Conservation (phyloP, 2,329 filamentous ascomycete genomes). For the Fusarium clavum region DNA sequence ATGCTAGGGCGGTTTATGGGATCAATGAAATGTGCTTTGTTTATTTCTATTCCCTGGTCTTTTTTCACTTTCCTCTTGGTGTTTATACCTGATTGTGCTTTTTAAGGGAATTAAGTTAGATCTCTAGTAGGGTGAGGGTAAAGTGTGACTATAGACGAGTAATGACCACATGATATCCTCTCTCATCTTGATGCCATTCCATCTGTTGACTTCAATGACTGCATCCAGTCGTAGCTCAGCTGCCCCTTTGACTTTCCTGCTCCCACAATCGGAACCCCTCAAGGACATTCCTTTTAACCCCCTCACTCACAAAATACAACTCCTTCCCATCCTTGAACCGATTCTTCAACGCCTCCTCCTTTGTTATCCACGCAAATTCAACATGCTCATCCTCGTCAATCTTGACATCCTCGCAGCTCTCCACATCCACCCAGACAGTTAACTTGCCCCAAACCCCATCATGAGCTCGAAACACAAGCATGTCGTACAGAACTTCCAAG, state of each 20-base stretch:
- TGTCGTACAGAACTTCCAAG: slow-evolving; percentile 38
- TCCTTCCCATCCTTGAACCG: slow-evolving; percentile 43
- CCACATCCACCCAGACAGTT: slow-evolving; percentile 47
- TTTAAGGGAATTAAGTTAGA: neutral
- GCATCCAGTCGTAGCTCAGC: neutral
- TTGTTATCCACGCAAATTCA: slow-evolving; percentile 54
- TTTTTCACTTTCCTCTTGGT: slow-evolving; percentile 19
- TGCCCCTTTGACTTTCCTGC: slow-evolving; percentile 14
- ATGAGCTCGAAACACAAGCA: slow-evolving; percentile 43
- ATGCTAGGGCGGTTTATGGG: slow-evolving; percentile 45
- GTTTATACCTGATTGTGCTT: slow-evolving; percentile 11
- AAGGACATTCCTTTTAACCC: slow-evolving; percentile 48
- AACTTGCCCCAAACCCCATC: slow-evolving; percentile 48
- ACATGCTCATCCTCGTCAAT: slow-evolving; percentile 54
- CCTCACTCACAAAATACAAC: slow-evolving; percentile 50
- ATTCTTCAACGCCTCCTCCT: slow-evolving; percentile 49
- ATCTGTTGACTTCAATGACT: neutral
- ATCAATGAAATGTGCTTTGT: slow-evolving; percentile 47
- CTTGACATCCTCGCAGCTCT: slow-evolving; percentile 41
- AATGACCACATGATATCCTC: slow-evolving; percentile 37
- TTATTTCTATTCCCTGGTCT: slow-evolving; percentile 17
- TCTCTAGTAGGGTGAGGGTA: slow-evolving; percentile 5
- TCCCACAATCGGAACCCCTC: slow-evolving; percentile 50
- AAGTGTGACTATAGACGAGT: slow-evolving; percentile 38
- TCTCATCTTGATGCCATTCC: slow-evolving; percentile 4